Evolutionary conservation across 441 rosid species (phyloP), one percentile per base, ranked within the genome.

Genomic region (Isatis lusitanica): DNA sequence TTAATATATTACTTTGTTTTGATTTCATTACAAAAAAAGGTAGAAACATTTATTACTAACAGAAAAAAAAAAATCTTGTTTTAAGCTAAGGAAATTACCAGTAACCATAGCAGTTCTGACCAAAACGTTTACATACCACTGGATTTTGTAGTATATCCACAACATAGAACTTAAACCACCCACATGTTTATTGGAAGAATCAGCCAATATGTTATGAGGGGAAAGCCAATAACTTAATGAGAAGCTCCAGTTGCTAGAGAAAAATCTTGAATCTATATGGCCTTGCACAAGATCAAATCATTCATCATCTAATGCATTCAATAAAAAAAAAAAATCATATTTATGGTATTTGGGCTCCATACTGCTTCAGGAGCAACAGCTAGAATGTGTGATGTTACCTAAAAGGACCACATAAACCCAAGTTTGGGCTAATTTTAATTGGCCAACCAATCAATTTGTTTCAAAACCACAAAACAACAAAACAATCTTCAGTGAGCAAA

Each of bases 301-400:
- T 38, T 12, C 26, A 38, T 47, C 68, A 46, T 24, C 0, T 67
- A 24, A 52, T 68, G 63, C 63, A 56, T 43, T 55, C 42, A 40
- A 21, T 21, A 21, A 21, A 21, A 21, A 21, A 21, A 21, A 21
- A 21, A 21, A 21, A 1, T 21, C n/a, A 38, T 60, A 71, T 50
- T 55, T 24, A 64, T 64, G 76, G 56, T 64, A n/a, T 0, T 73
- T 57, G 71, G 77, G 71, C 66, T 73, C 71, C 71, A 73, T 65
- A 12, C 10, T 65, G 71, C 33, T 55, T 56, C 51, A 65, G 59
- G 40, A 50, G 33, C 60, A 65, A 73, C 71, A 73, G 36, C 68
- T 66, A 58, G 47, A 74, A 47, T 59, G 46, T 66, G 73, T 66
- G 77, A 74, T 57, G 72, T 38, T 36, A 57, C 55, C 16, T 47